Evolutionary conservation across 345 rosid genomes (phyloP).

Genomic region (Syzygium jambos): DNA sequence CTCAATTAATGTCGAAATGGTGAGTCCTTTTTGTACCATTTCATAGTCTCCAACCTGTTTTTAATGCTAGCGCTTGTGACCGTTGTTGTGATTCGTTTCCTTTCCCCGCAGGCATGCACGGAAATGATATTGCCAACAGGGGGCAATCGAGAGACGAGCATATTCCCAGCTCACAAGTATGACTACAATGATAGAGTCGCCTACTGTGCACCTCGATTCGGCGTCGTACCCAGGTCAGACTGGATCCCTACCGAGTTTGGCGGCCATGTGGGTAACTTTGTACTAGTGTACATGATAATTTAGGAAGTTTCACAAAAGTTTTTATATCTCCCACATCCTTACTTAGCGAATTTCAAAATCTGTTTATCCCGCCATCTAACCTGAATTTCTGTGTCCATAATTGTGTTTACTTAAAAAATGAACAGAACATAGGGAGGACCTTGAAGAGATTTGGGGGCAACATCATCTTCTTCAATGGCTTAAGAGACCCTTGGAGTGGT

Average conservation of each 20-base stretch:
- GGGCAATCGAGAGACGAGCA: constrained; percentile 33
- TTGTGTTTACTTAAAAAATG: neutral
- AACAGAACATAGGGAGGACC: constrained; percentile 32
- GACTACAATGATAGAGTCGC: constrained; percentile 4
- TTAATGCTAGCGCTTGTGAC: neutral
- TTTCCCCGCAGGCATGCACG: constrained; percentile 37
- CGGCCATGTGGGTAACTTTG: constrained; percentile 32
- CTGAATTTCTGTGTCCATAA: neutral
- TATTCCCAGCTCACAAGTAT: constrained; percentile 29
- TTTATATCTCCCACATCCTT: neutral
- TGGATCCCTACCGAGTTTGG: constrained; percentile 52
- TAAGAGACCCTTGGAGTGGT: constrained; percentile 73
- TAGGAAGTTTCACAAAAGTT: neutral
- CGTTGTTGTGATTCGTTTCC: neutral
- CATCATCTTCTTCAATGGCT: constrained; percentile 61
- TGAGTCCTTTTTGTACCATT: neutral
- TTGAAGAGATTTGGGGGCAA: constrained; percentile 53
- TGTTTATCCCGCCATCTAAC: neutral
- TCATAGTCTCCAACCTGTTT: neutral
- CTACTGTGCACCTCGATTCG: neutral
- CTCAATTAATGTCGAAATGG: neutral
- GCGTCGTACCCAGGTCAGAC: constrained; percentile 26
- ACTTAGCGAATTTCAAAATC: neutral
- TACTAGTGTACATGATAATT: neutral
- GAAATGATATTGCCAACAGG: constrained; percentile 49